Base-by-base conservation (phyloP, 768 basidiomycete genomes). In the Rhodosporidiobolus sp. region DNA sequence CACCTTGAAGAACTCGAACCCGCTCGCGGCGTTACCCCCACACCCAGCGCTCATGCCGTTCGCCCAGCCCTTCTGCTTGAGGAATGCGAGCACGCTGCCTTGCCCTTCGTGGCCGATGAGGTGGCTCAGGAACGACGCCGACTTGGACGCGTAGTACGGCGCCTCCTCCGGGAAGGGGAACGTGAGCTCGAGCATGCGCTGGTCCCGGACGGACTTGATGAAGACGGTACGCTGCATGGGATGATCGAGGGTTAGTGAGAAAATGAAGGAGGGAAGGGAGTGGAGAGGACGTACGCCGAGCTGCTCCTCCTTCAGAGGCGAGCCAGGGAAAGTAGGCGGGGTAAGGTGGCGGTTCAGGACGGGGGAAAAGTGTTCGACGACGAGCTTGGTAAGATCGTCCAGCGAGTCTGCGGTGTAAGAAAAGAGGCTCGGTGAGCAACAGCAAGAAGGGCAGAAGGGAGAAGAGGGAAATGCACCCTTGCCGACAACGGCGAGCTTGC, bases 1-100 rank as follows among this genome's bases (percentile, higher is more conserved):
- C n/a, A 90, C 81, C 80, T 91, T 94, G 83, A 96, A 91, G 85
- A 91, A 89, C 52, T 88, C 90, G 79, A 97, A 92, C 1, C 93
- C 92, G 49, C 73, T 77, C 2, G 82, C 82, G 73, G 91, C 86
- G 28, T 86, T 91, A 26, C 35, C 38, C 11, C 91, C 85, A 46
- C 84, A 84, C 1, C 90, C 92, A 55, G 88, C 84, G 67, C 85
- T 87, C 57, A 97, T 82, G 19, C 84, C 64, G 59, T 79, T 78
- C 30, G 78, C 77, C 78, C 78, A 78, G 5, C 79, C 79, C 45
- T 63, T 64, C 24, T 84, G 38, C 83, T 95, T 98, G 68, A 99
- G 84, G 80, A 92, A 92, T 1, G 91, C 91, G 77, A 98, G 82
- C 2, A 79, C 66, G 10, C 93, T 95, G 1, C 96, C 95, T 55